These are phyloP conservation scores for Toxoplasma gondii DNA, from an alignment of 169 alveolate species.

Conservation along the genomic window DNA sequence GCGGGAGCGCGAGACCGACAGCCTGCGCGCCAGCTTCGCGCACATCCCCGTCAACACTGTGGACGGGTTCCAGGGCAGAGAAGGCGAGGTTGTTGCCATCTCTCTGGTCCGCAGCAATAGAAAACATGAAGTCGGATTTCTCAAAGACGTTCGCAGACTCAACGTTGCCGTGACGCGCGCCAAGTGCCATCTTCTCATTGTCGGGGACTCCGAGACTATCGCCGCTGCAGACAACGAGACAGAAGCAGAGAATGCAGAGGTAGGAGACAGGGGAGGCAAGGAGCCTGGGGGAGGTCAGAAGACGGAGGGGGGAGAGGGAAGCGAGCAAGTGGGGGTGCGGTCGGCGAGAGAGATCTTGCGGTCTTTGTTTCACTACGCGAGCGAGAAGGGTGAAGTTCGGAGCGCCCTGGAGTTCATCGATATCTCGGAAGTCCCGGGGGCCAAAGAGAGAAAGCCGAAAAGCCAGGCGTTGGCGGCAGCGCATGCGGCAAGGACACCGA, in stretches of 20 bases:
- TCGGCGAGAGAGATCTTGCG: neutral
- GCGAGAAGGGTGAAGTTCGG: neutral
- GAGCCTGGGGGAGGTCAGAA: neutral
- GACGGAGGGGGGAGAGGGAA: neutral
- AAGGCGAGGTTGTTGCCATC: slow-evolving; percentile 45
- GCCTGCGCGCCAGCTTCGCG: neutral
- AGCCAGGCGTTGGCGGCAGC: neutral
- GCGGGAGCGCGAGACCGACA: slow-evolving; percentile 1
- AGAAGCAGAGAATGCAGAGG: neutral
- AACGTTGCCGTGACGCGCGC: slow-evolving; percentile 82
- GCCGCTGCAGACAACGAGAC: neutral
- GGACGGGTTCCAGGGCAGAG: slow-evolving; percentile 62
- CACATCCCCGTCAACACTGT: slow-evolving; percentile 38
- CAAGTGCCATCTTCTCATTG: slow-evolving; percentile 42
- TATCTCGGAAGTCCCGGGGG: slow-evolving; percentile 2
- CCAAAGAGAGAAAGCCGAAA: neutral
- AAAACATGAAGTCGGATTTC: slow-evolving; percentile 41
- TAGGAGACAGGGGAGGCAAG: neutral
- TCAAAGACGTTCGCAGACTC: slow-evolving; percentile 72
- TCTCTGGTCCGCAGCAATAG: slow-evolving; percentile 41
- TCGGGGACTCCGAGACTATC: slow-evolving; percentile 52
- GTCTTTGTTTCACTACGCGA: neutral
- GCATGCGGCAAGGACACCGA: neutral
- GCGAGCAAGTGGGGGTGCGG: neutral
- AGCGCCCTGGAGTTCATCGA: slow-evolving; percentile 25